Conservation (phyloP, 345 rosid species). For the Carallia brachiata region DNA sequence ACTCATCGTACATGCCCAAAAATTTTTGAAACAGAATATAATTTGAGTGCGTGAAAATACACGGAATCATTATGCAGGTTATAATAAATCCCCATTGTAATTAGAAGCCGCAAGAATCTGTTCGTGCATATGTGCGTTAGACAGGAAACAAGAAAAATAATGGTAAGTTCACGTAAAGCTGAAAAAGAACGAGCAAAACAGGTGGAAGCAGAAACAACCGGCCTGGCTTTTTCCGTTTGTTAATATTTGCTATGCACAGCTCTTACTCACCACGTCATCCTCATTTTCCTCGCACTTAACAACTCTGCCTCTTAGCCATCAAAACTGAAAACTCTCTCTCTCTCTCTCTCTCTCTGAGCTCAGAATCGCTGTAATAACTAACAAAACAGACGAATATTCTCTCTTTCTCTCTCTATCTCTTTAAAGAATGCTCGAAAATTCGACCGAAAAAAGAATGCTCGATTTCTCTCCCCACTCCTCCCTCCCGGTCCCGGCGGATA, state of each 20-base stretch:
- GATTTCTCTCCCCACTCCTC: conserved; percentile 35
- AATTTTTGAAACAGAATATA: too few relatives aligned
- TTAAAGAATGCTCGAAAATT: conserved; percentile 23
- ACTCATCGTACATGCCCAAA: too few relatives aligned
- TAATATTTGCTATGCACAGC: not conserved
- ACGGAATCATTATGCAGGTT: too few relatives aligned
- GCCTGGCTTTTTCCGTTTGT: too few relatives aligned
- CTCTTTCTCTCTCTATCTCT: conserved; percentile 15
- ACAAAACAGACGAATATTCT: conserved; percentile 1
- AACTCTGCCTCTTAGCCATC: not conserved
- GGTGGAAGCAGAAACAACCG: not conserved
- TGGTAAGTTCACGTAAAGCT: too few relatives aligned
- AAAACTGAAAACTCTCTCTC: too few relatives aligned
- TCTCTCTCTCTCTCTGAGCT: not conserved
- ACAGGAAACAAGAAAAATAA: too few relatives aligned
- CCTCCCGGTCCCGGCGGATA: conserved; percentile 33
- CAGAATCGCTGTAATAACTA: conserved; percentile 1
- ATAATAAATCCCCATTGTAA: too few relatives aligned
- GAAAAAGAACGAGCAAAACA: not conserved
- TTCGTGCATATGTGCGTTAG: too few relatives aligned
- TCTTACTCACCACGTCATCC: not conserved
- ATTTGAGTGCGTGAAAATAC: too few relatives aligned
- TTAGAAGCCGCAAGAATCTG: too few relatives aligned
- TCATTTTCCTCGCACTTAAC: conserved; percentile 10
- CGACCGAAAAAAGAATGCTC: conserved; percentile 21